Percentiles rank a stretch among this genome's conserved stretches.
Conservation (phyloP, 108 stramenopile genomes). For the Nannochloropsis granulata region DNA sequence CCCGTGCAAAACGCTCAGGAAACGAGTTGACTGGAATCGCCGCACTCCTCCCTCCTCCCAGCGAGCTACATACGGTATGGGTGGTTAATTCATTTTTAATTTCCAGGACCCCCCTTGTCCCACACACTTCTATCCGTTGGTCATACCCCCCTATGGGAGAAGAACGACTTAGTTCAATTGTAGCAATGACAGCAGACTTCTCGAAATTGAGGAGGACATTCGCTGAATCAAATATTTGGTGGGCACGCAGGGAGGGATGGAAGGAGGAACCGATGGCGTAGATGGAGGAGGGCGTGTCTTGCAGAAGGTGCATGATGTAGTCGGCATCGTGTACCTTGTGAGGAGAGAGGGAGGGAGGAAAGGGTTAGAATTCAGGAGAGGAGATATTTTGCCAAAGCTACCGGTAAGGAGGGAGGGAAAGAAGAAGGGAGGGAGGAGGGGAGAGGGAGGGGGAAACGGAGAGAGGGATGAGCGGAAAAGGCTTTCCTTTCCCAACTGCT, state of each 20-base stretch:
- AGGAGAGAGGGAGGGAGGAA: neutral
- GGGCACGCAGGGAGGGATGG: neutral
- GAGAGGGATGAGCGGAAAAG: neutral
- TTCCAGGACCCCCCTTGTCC: neutral
- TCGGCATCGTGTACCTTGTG: neutral
- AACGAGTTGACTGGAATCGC: neutral
- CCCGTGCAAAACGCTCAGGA: neutral
- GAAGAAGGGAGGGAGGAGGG: neutral
- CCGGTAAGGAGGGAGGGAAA: neutral
- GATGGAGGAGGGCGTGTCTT: neutral
- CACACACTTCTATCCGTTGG: slow-evolving; percentile 19
- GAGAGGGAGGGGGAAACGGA: neutral
- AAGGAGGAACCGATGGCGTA: slow-evolving; percentile 9
- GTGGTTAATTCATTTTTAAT: neutral
- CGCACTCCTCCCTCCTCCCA: neutral
- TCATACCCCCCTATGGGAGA: slow-evolving; percentile 14
- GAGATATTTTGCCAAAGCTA: neutral
- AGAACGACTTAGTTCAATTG: slow-evolving; percentile 7
- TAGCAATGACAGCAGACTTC: slow-evolving; percentile 1
- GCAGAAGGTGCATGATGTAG: neutral
- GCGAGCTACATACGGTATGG: neutral
- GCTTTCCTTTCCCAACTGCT: neutral
- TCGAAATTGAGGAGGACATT: slow-evolving; percentile 5
- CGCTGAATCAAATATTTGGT: slow-evolving; percentile 11
- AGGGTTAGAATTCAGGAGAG: neutral